Percentiles rank a stretch among this genome's conserved stretches.
Conservation (phyloP, 2,329 filamentous ascomycete genomes). For the Chaetomiaceae sp. region DNA sequence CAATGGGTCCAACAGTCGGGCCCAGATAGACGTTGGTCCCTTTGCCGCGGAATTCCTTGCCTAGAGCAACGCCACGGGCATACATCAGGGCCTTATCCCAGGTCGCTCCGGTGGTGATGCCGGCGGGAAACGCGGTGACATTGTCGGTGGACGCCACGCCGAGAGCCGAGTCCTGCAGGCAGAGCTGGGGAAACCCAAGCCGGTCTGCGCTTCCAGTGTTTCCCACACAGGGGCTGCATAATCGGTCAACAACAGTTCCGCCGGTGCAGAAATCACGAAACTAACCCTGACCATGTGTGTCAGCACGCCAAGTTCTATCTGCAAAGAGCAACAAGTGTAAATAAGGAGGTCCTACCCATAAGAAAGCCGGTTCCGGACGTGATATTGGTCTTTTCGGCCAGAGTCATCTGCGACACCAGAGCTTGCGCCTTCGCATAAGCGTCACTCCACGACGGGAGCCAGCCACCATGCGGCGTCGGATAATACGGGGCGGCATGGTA, state of each 20-base stretch:
- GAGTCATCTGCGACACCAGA: conserved; percentile 67
- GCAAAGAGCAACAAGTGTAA: neutral
- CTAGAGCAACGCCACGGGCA: conserved; percentile 59
- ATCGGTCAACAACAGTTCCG: conserved; percentile 11
- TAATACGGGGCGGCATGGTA: conserved; percentile 58
- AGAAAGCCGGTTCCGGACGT: conserved; percentile 64
- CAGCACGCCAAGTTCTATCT: conserved; percentile 8
- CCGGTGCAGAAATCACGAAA: neutral
- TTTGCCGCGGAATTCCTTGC: conserved; percentile 66
- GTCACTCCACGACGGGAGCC: conserved; percentile 59
- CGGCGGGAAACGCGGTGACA: conserved; percentile 69
- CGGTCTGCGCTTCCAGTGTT: conserved; percentile 67
- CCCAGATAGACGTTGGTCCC: conserved; percentile 67
- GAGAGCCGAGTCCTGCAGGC: conserved; percentile 64
- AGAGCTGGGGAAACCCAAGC: conserved; percentile 66
- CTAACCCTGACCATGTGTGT: conserved; percentile 17
- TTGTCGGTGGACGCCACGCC: conserved; percentile 69
- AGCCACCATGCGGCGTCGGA: conserved; percentile 66
- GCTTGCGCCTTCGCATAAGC: conserved; percentile 64
- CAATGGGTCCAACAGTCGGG: conserved; percentile 64
- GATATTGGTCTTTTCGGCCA: conserved; percentile 75
- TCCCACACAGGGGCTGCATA: conserved; percentile 58
- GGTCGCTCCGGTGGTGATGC: conserved; percentile 70
- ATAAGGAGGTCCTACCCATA: conserved; percentile 48
- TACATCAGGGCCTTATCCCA: conserved; percentile 69